Base-by-base conservation (phyloP, 2,329 filamentous ascomycete species). In the Periconia macrospinosa region DNA sequence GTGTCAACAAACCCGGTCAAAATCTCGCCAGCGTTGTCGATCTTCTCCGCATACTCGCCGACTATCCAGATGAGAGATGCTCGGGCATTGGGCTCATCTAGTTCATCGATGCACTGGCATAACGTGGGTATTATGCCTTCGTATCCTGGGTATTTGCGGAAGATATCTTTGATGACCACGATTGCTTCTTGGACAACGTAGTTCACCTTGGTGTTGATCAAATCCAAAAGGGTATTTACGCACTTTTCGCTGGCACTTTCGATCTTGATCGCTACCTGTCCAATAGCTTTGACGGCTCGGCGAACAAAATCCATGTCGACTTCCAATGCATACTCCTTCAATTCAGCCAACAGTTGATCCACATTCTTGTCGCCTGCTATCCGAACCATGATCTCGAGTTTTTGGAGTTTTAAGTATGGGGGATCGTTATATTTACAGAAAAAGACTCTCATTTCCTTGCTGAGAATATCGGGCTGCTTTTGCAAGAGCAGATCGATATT, bases 381-480 rank as follows among this genome's bases (percentile, higher is more conserved):
- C 74, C 94, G 88, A 45, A 99, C 93, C 94, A 99, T 97, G 59
- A 97, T 97, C 72, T 99, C 94, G 47, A 99, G 84, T 72, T 99
- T 99, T 71, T 96, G 90, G 55, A 99, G 86, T 76, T 99, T 99
- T 67, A 99, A 87, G 72, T 99, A 99, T 19, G 92, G 92, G 1
- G 94, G 93, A 65, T 99, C 94, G 72, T 97, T 97, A 79, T 99
- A 99, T 78, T 99, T 99, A 87, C 94, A 99, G 79, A 99, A 99
- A 79, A 99, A 99, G 9, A 99, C 94, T 43, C 94, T 86, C 68
- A 99, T 86, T 75, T 99, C 94, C 75, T 97, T 97, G 81, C 91
- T 96, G 10, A 99, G 82, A 52, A 99, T 97, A 63, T 96, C 92
- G 11, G 94, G 92, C 74, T 97, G 93, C 64, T 95, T 94, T 75